phyloP scores from a whole-genome alignment of 2,329 filamentous ascomycete species.

The Diaporthe sp. region DNA sequence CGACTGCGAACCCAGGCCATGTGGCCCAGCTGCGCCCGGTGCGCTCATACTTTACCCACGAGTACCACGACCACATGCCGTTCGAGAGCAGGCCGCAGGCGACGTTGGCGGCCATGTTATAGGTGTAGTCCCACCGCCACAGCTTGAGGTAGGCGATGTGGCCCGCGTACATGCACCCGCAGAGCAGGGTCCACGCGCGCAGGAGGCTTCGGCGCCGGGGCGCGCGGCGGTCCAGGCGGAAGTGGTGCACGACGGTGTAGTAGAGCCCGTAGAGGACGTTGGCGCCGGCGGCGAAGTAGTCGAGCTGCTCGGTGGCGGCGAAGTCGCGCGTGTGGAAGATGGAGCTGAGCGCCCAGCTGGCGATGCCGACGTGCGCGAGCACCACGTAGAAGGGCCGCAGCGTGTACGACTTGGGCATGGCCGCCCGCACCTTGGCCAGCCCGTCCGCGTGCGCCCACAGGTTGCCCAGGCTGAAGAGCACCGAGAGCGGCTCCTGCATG shows the following conservation, averaged over 20 bases:
- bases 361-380: constrained; percentile 85
- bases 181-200: constrained; percentile 82
- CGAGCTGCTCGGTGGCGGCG: constrained; percentile 87
- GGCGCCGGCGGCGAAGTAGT: constrained; percentile 95
- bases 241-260: constrained; percentile 85
- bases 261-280: constrained; percentile 93
- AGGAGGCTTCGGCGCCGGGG: constrained; percentile 66
- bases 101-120: constrained; percentile 98
- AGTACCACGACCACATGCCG: constrained; percentile 88
- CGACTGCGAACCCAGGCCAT: constrained; percentile 92
- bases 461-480: constrained; percentile 94
- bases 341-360: constrained; percentile 89
- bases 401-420: constrained; percentile 80
- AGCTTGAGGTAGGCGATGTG: constrained; percentile 90
- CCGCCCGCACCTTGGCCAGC: constrained; percentile 76
- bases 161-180: constrained; percentile 76
- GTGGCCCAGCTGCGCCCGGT: constrained; percentile 83
- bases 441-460: constrained; percentile 87
- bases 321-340: constrained; percentile 96
- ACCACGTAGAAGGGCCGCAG: constrained; percentile 84
- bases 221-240: constrained; percentile 77
- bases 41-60: constrained; percentile 79
- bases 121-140: constrained; percentile 93
- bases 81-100: constrained; percentile 85
- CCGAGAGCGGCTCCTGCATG: constrained; percentile 94